These are phyloP conservation scores for Xylariaceae sp. DNA, from an alignment of 2,329 filamentous ascomycete genomes.

Conservation along the genomic window DNA sequence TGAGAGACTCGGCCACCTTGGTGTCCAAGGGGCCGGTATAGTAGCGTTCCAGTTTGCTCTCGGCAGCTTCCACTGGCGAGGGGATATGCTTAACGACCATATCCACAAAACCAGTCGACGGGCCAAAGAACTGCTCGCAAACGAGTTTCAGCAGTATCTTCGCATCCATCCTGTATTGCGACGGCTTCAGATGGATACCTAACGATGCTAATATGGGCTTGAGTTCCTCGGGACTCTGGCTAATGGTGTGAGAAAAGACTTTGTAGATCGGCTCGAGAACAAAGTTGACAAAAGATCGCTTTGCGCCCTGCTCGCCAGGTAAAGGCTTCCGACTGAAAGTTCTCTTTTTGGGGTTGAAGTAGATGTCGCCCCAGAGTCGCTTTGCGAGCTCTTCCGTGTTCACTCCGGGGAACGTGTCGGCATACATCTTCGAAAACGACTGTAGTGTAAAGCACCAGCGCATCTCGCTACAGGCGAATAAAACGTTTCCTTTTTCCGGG, in stretches of 20 bases:
- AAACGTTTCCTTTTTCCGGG: slow-evolving; percentile 96
- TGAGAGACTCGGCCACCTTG: slow-evolving; percentile 74
- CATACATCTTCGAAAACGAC: slow-evolving; percentile 95
- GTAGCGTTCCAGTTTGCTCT: slow-evolving; percentile 72
- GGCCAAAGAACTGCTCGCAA: slow-evolving; percentile 92
- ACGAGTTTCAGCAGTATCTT: slow-evolving; percentile 83
- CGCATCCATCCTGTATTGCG: slow-evolving; percentile 85
- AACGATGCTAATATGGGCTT: slow-evolving; percentile 71
- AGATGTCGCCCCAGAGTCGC: slow-evolving; percentile 93
- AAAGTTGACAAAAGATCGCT: slow-evolving; percentile 88
- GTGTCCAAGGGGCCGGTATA: slow-evolving; percentile 88
- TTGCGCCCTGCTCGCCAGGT: slow-evolving; percentile 69
- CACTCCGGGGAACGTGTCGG: slow-evolving; percentile 77
- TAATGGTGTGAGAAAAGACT: slow-evolving; percentile 90
- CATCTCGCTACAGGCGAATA: slow-evolving; percentile 89
- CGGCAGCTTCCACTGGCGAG: slow-evolving; percentile 73
- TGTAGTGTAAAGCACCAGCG: slow-evolving; percentile 94
- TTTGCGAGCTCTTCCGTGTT: slow-evolving; percentile 77
- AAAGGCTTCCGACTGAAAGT: slow-evolving; percentile 77
- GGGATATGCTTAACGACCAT: slow-evolving; percentile 90
- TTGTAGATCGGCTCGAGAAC: slow-evolving; percentile 97
- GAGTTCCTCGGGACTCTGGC: slow-evolving; percentile 79
- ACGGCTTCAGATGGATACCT: slow-evolving; percentile 83
- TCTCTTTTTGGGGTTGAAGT: slow-evolving; percentile 85
- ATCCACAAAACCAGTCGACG: slow-evolving; percentile 84